phyloP scores from a whole-genome alignment of 441 rosid species.

The Aquilaria agallochum region DNA sequence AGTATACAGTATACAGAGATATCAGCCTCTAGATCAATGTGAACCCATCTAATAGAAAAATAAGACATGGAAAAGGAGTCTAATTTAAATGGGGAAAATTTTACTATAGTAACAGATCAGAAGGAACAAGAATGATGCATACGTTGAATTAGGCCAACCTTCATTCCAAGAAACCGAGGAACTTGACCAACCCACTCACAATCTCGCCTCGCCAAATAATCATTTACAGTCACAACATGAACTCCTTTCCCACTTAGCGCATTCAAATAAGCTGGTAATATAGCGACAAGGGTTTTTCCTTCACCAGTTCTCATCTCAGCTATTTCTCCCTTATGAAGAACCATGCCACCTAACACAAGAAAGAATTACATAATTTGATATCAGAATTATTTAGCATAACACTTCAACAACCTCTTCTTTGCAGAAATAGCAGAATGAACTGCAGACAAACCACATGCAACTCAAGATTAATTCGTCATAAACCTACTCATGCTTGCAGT shows the following conservation, averaged over 20 bases:
- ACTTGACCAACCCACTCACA: constrained; percentile 99
- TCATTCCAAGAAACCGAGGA: constrained; percentile 95
- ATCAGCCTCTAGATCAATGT: too few species aligned
- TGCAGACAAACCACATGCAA: neutral
- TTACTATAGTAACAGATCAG: neutral
- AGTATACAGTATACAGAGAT: too few species aligned
- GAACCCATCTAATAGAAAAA: too few species aligned
- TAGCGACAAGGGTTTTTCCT: constrained; percentile 97
- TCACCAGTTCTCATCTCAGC: constrained; percentile 99
- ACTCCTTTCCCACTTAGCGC: constrained; percentile 94
- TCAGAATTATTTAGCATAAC: neutral
- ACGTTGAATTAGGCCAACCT: constrained; percentile 99
- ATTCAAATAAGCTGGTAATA: constrained; percentile 92
- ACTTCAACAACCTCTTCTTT: neutral
- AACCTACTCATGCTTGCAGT: neutral
- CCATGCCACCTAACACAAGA: constrained; percentile 75
- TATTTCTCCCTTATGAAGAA: constrained; percentile 95
- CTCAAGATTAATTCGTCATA: too few species aligned
- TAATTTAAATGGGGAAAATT: too few species aligned
- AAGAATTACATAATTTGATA: neutral
- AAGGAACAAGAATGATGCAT: constrained; percentile 46
- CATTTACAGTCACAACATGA: constrained; percentile 91
- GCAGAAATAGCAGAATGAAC: neutral
- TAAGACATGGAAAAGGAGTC: too few species aligned
- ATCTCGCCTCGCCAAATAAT: constrained; percentile 92